Conservation (phyloP, 257 asterid genomes). For the Plantago major region DNA sequence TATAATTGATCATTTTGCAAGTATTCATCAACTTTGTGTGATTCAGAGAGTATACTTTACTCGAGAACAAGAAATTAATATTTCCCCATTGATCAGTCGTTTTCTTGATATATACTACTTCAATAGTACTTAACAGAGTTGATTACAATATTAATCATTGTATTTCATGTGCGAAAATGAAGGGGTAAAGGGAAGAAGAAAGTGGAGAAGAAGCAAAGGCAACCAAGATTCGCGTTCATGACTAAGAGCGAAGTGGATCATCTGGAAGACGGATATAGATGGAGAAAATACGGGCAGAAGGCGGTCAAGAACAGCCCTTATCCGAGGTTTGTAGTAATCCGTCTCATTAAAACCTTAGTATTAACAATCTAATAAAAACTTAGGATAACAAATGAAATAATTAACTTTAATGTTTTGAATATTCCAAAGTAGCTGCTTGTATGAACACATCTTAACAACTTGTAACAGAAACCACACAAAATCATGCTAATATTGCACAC, state of each 20-base stretch:
- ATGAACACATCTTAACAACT: constrained; percentile 18
- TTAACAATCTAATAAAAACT: too few species aligned
- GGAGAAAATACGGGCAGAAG: constrained; percentile 75
- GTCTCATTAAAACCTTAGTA: neutral
- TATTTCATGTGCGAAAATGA: neutral
- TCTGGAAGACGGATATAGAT: constrained; percentile 69
- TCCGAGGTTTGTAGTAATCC: constrained; percentile 44
- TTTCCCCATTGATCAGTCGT: neutral
- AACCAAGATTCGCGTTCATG: constrained; percentile 54
- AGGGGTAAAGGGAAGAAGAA: constrained; percentile 49
- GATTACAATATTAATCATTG: neutral
- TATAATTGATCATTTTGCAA: too few species aligned
- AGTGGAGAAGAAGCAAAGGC: constrained; percentile 43
- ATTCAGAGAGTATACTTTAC: neutral
- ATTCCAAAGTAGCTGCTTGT: constrained; percentile 14
- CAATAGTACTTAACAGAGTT: neutral
- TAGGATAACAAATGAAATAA: too few species aligned
- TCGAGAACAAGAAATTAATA: neutral
- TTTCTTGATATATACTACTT: neutral
- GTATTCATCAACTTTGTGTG: too few species aligned
- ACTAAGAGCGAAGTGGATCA: constrained; percentile 67
- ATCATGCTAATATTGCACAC: constrained; percentile 21
- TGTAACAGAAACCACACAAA: constrained; percentile 9
- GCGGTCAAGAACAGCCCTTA: constrained; percentile 66
- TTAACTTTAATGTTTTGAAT: neutral